Evolutionary conservation across 1,284 basidiomycete genomes (phyloP).

Genomic region (Heterobasidion annosum): DNA sequence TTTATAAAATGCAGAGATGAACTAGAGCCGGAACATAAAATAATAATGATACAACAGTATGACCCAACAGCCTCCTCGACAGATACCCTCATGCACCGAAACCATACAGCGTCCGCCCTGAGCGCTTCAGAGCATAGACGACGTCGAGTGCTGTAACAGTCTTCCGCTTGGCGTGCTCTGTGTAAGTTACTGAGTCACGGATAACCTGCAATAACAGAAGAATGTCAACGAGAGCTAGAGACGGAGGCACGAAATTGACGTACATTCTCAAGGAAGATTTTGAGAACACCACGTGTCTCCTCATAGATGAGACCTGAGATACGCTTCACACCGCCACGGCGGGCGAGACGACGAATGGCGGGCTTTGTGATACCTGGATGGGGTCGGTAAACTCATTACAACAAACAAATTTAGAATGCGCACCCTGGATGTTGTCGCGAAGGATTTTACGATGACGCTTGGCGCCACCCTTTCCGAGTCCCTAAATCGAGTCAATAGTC

Average conservation of each 20-base stretch:
- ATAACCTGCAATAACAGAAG: constrained; percentile 34
- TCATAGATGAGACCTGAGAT: constrained; percentile 91
- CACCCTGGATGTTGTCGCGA: constrained; percentile 65
- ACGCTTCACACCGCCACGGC: constrained; percentile 94
- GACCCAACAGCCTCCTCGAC: constrained; percentile 9
- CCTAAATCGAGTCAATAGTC: constrained; percentile 14
- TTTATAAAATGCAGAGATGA: too few species aligned
- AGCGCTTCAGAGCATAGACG: constrained; percentile 79
- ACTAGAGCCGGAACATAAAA: background rate
- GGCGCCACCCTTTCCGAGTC: constrained; percentile 38
- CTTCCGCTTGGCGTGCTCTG: constrained; percentile 84
- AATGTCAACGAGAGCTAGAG: background rate
- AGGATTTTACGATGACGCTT: constrained; percentile 64
- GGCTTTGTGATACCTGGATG: constrained; percentile 51
- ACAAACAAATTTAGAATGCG: background rate
- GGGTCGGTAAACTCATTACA: background rate
- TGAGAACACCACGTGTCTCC: constrained; percentile 91
- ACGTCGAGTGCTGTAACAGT: constrained; percentile 81
- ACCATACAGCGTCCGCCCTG: constrained; percentile 72
- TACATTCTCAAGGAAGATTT: constrained; percentile 85
- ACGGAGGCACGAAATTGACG: constrained; percentile 13
- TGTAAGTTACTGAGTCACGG: constrained; percentile 82
- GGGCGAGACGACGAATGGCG: constrained; percentile 77
- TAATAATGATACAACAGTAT: constrained; percentile 26
- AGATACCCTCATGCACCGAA: constrained; percentile 42